A percentile compares a stretch with the other conserved stretches of the same genome.
Evolutionary conservation across 345 rosid genomes (phyloP).

Genomic region (Bretschneidera sinensis): DNA sequence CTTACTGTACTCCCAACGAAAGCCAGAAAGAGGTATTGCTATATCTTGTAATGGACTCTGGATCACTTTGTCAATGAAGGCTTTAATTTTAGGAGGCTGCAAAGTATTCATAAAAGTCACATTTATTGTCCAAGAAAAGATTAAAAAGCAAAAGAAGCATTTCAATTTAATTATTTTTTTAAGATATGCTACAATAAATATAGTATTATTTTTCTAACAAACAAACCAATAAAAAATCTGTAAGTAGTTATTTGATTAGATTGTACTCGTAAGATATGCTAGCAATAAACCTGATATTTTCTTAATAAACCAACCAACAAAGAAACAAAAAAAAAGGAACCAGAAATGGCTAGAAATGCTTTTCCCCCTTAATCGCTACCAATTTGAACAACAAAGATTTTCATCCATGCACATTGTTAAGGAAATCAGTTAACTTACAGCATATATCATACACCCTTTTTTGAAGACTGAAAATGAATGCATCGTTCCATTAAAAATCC

Average conservation of each 20-base stretch:
- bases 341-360: background rate
- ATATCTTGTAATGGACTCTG: slow-evolving; percentile 95
- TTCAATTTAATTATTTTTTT: background rate
- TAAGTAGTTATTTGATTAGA: background rate
- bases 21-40: slow-evolving; percentile 95
- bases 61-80: slow-evolving; percentile 87
- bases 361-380: background rate
- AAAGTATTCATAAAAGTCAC: slow-evolving; percentile 13
- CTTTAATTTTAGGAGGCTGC: slow-evolving; percentile 90
- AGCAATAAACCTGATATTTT: no score
- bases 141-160: background rate
- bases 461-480: no score
- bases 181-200: no score
- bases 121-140: background rate
- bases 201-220: no score
- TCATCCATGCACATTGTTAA: no score
- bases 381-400: no score
- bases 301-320: no score
- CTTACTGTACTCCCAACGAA: slow-evolving; percentile 88
- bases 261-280: background rate
- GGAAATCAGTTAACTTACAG: no score
- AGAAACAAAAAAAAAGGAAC: no score
- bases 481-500: no score
- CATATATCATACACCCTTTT: no score
- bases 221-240: background rate